Percentiles rank a stretch among this genome's conserved stretches.
phyloP scores from a whole-genome alignment of 1,284 basidiomycete genomes.

The Rhodotorula sp. region DNA sequence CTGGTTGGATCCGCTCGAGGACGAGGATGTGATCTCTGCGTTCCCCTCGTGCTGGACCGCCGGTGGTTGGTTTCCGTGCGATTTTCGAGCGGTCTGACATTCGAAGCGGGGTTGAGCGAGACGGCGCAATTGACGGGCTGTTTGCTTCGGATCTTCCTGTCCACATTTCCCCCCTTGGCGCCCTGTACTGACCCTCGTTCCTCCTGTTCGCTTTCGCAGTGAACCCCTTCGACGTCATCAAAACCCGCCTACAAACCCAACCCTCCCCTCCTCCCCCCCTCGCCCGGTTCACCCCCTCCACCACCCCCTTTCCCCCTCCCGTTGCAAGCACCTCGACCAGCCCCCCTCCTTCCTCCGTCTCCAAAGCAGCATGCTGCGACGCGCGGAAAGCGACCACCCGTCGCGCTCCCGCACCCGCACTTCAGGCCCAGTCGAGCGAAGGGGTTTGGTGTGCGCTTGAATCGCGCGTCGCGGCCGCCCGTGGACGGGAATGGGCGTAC shows the following conservation, averaged over 20 bases:
- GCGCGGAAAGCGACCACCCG: neutral
- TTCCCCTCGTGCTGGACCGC: too few species aligned
- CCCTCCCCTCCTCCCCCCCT: constrained; percentile 8
- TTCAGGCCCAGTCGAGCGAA: neutral
- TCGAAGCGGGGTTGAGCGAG: too few species aligned
- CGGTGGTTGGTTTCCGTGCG: too few species aligned
- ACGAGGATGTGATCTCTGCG: too few species aligned
- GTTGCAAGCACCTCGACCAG: constrained; percentile 31
- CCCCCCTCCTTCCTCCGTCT: constrained; percentile 28
- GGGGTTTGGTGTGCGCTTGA: too few species aligned
- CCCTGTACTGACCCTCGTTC: neutral
- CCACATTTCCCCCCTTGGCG: neutral
- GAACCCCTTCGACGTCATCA: constrained; percentile 93
- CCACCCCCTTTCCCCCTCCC: constrained; percentile 30
- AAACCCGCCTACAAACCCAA: constrained; percentile 60
- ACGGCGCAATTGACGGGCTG: too few species aligned
- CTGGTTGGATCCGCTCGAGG: too few species aligned
- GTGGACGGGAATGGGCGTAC: constrained; percentile 3
- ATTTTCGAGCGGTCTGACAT: too few species aligned
- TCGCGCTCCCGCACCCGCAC: neutral
- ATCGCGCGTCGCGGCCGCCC: too few species aligned
- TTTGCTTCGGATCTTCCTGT: too few species aligned
- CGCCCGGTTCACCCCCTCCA: constrained; percentile 4
- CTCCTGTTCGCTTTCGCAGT: constrained; percentile 54
- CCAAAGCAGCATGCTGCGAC: neutral